Base-by-base conservation (phyloP, 2,329 filamentous ascomycete genomes). In the Leptographium galeiforme region DNA sequence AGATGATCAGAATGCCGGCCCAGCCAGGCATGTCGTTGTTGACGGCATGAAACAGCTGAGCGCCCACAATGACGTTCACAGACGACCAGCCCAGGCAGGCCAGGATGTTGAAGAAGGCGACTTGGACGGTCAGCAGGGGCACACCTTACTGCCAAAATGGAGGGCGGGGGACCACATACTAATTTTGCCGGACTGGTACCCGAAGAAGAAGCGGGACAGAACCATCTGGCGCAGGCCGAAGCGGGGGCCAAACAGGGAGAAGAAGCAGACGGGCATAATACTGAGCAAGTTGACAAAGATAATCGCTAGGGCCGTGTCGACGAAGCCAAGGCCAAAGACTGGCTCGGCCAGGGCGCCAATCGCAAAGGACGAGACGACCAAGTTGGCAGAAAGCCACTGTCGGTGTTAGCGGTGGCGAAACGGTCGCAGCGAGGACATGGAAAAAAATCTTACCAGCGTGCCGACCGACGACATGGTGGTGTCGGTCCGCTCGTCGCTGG, bases 31-130 rank as follows among this genome's bases (percentile, higher is more conserved):
- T 80, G 50, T 77, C 67, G 47, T 67, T 63, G 63, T 88, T 89
- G 47, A 91, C 82, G 0, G 87, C 83, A 54, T 87, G 75, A 60
- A 93, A 75, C 8, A 91, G 75, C 64, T 91, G 84, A 0, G 85
- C 85, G 18, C 86, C 87, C 16, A 91, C 85, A 57, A 93, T 89
- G 53, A 80, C 78, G 63, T 93, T 91, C 59, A 89, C 82, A 0
- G 82, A 75, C 6, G 82, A 83, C 82, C 87, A 91, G 50, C 87
- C 87, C 6, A 89, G 65, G 62, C 81, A 87, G 34, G 83, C 81
- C 16, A 87, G 68, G 41, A 85, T 70, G 66, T 87, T 87, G 64
- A 89, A 81, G 60, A 84, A 67, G 51, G 84, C 84, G 63, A 87
- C 78, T 75, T 65, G 57, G 25, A 48, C 18, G 62, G 63, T 18